Evolutionary conservation across 148 eudicot species (phyloP).

Genomic region (Nepenthes mirabilis): DNA sequence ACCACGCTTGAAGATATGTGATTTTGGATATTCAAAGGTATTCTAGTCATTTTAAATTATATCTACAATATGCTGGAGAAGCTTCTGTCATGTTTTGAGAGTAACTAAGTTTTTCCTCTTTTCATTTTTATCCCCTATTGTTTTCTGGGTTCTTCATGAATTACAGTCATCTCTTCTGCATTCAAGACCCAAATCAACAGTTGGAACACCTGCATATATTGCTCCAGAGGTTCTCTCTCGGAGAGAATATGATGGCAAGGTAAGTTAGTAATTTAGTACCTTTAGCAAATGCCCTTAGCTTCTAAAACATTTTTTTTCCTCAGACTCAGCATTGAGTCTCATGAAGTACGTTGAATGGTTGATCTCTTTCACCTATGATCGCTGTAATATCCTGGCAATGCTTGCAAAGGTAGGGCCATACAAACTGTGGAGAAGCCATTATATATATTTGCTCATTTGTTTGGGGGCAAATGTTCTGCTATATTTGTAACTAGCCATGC

Average conservation of each 20-base stretch:
- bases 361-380: not conserved
- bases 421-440: too few relatives aligned
- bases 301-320: too few relatives aligned
- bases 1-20: slow-evolving; percentile 55
- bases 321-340: too few relatives aligned
- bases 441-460: too few relatives aligned
- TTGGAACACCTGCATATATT: slow-evolving; percentile 41
- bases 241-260: slow-evolving; percentile 35
- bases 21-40: slow-evolving; percentile 71
- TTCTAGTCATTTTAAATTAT: too few relatives aligned
- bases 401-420: too few relatives aligned
- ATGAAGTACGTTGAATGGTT: not conserved
- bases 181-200: slow-evolving; percentile 37
- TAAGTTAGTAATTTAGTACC: not conserved
- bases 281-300: too few relatives aligned
- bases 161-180: slow-evolving; percentile 40
- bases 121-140: not conserved
- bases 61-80: too few relatives aligned
- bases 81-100: not conserved
- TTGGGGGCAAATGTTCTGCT: too few relatives aligned
- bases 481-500: too few relatives aligned
- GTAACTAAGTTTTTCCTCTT: not conserved
- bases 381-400: too few relatives aligned
- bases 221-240: slow-evolving; percentile 31
- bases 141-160: not conserved